Conservation (phyloP, 2,329 filamentous ascomycete genomes). For the Apiospora saccharicola region DNA sequence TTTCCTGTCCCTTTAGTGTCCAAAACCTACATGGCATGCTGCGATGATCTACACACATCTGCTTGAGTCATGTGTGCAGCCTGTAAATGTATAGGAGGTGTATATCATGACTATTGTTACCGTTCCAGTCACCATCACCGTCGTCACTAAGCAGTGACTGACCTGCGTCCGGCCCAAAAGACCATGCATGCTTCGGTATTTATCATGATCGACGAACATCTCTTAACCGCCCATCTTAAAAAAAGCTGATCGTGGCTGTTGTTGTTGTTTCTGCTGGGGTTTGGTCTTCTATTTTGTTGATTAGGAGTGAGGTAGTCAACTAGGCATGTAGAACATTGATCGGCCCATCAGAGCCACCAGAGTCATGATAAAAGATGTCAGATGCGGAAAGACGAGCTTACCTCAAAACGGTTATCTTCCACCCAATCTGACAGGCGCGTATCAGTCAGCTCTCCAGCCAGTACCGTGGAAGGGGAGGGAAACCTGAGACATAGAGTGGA, state of each 20-base stretch:
- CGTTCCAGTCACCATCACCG: not conserved
- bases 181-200: not conserved
- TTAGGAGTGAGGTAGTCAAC: not conserved
- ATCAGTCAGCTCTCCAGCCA: not conserved
- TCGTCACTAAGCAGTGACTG: not conserved
- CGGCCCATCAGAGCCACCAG: not conserved
- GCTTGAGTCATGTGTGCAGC: not conserved
- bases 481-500: slow-evolving; percentile 13
- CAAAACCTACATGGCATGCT: not conserved
- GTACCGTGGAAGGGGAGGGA: not conserved
- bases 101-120: not conserved
- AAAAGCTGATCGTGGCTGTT: not conserved
- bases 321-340: not conserved
- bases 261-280: not conserved
- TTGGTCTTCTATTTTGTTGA: not conserved
- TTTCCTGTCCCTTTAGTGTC: slow-evolving; percentile 1
- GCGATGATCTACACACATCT: not conserved
- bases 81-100: not conserved
- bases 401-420: not conserved
- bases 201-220: not conserved
- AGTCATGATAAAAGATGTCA: not conserved
- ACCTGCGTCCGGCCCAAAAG: not conserved
- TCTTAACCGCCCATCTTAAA: not conserved
- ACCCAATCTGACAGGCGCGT: slow-evolving; percentile 9
- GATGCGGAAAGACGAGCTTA: not conserved